These are phyloP conservation scores for Discostella pseudostelligera DNA, from an alignment of 108 stramenopile species.

Conservation along the genomic window DNA sequence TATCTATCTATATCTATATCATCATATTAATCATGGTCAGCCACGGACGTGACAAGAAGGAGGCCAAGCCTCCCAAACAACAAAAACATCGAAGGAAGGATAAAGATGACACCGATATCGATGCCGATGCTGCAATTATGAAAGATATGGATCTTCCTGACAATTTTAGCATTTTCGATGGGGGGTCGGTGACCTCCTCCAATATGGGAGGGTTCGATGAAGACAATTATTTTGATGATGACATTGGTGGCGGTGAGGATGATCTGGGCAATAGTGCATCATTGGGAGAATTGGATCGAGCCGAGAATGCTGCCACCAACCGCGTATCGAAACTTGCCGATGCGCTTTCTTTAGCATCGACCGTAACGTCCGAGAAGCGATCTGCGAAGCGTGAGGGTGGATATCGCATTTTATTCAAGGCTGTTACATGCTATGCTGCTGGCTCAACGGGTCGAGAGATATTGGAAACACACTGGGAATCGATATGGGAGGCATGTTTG, in stretches of 20 bases:
- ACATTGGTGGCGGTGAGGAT: not conserved
- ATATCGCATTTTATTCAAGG: slow-evolving; percentile 56
- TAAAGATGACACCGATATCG: slow-evolving; percentile 16
- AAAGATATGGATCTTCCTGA: slow-evolving; percentile 30
- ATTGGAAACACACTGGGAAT: slow-evolving; percentile 19
- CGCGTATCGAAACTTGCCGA: slow-evolving; percentile 29
- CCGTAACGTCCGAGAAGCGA: slow-evolving; percentile 52
- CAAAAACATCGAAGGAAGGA: slow-evolving; percentile 7
- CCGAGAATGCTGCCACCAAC: slow-evolving; percentile 6
- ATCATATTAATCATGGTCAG: no score
- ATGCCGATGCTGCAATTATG: slow-evolving; percentile 2
- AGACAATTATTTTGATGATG: not conserved
- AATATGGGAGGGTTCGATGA: slow-evolving; percentile 9
- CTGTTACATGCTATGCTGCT: slow-evolving; percentile 68
- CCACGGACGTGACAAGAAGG: slow-evolving; percentile 35
- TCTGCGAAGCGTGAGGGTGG: slow-evolving; percentile 59
- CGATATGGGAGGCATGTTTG: slow-evolving; percentile 37
- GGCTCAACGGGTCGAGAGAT: slow-evolving; percentile 36
- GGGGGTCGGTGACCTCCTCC: slow-evolving; percentile 9
- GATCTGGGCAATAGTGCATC: not conserved
- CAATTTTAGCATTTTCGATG: slow-evolving; percentile 31
- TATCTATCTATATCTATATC: no score
- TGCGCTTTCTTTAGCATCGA: slow-evolving; percentile 31
- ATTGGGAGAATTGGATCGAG: slow-evolving; percentile 1
- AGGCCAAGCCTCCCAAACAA: slow-evolving; percentile 4